Evolutionary conservation across 768 basidiomycete species (phyloP).

Genomic region (Podaxis sp.): DNA sequence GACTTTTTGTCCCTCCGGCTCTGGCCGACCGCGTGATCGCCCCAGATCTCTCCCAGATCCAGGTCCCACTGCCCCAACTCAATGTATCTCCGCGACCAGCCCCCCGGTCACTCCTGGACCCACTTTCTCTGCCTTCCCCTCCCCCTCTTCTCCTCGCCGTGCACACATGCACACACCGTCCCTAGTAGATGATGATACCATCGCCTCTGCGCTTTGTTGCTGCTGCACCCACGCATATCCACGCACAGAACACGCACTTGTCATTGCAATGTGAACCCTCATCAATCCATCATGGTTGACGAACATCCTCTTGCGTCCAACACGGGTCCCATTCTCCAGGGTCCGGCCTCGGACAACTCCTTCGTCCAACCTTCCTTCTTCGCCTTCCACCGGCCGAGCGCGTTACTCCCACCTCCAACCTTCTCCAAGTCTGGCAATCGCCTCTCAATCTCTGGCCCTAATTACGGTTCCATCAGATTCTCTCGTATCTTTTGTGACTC

Average conservation of each 20-base stretch:
- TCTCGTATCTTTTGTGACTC: background rate
- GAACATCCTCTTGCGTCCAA: background rate
- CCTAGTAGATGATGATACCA: background rate
- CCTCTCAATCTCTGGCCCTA: background rate
- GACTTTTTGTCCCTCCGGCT: slow-evolving; percentile 20
- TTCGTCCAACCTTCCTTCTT: background rate
- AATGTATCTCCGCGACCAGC: background rate
- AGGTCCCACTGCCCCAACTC: background rate
- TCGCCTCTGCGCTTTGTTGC: background rate
- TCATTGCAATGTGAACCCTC: background rate
- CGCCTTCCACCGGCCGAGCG: background rate
- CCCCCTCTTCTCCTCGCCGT: background rate
- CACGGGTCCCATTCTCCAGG: background rate
- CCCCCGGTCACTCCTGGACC: slow-evolving; percentile 11
- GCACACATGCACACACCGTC: background rate
- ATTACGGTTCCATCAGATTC: background rate
- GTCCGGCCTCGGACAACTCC: slow-evolving; percentile 5
- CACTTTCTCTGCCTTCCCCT: background rate
- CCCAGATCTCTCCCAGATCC: slow-evolving; percentile 5
- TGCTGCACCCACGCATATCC: background rate
- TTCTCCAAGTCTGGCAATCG: background rate
- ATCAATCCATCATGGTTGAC: background rate
- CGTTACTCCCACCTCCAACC: background rate
- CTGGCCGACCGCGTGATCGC: slow-evolving; percentile 9
- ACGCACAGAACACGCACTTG: background rate